These are phyloP conservation scores for Suillus americanus DNA, from an alignment of 768 basidiomycete genomes.

Conservation along the genomic window DNA sequence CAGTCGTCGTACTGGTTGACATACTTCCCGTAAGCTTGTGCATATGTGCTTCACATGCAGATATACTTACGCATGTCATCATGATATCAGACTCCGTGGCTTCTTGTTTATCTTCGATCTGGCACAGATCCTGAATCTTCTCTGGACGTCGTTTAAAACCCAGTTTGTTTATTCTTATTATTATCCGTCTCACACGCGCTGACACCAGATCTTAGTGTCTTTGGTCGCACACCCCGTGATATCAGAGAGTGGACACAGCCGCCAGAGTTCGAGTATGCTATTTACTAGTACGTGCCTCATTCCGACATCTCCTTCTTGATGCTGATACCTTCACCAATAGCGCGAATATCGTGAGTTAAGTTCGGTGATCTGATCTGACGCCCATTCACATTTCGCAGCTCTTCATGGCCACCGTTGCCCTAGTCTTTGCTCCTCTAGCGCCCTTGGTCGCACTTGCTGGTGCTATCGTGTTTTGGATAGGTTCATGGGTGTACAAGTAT, in stretches of 20 bases:
- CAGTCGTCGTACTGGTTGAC: conserved; percentile 93
- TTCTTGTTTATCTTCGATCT: conserved; percentile 95
- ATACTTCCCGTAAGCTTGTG: conserved; percentile 78
- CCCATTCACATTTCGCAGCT: conserved; percentile 42
- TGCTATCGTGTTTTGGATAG: conserved; percentile 84
- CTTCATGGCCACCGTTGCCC: conserved; percentile 90
- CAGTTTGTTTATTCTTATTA: conserved; percentile 44
- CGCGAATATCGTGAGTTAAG: conserved; percentile 54
- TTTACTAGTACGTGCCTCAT: conserved; percentile 66
- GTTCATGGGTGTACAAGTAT: conserved; percentile 91
- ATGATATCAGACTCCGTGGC: conserved; percentile 69
- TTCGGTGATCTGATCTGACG: neutral
- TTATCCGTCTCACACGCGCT: neutral
- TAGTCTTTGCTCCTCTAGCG: conserved; percentile 93
- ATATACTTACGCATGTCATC: conserved; percentile 6
- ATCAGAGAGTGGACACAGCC: conserved; percentile 90
- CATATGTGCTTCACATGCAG: conserved; percentile 3
- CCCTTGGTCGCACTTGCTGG: conserved; percentile 86
- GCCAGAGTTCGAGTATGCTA: conserved; percentile 83
- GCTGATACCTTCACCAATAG: conserved; percentile 25
- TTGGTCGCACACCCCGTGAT: conserved; percentile 88
- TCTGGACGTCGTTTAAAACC: conserved; percentile 84
- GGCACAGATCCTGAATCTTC: conserved; percentile 89
- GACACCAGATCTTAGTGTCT: conserved; percentile 44
- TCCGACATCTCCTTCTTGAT: conserved; percentile 4